phyloP scores from a whole-genome alignment of 2,329 filamentous ascomycete genomes.

The Clarireedia homoeocarpa region DNA sequence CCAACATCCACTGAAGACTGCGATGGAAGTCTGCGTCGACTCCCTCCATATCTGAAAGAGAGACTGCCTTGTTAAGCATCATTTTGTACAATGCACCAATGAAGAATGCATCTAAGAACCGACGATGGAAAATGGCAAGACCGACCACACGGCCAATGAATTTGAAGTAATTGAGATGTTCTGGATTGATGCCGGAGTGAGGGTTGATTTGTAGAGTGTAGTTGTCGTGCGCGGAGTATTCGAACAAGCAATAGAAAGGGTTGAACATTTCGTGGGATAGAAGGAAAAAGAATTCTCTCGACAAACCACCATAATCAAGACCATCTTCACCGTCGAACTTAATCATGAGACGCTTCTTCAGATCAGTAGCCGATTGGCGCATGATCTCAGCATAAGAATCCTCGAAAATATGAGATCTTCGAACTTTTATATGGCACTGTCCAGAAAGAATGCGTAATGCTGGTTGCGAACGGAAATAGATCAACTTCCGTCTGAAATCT shows the following conservation, averaged over 20 bases:
- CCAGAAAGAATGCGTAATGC: constrained; percentile 91
- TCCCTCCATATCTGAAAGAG: constrained; percentile 94
- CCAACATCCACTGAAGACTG: constrained; percentile 93
- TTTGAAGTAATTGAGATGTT: constrained; percentile 99
- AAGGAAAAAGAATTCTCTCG: constrained; percentile 98
- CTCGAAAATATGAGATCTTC: constrained; percentile 94
- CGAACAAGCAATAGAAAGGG: constrained; percentile 98
- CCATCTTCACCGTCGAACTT: constrained; percentile 99
- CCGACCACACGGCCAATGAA: constrained; percentile 98
- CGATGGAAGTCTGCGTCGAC: constrained; percentile 97
- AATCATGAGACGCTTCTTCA: constrained; percentile 99
- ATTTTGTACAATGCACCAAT: constrained; percentile 99
- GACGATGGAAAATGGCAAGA: constrained; percentile 92
- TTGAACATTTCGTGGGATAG: constrained; percentile 99
- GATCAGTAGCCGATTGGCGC: constrained; percentile 85
- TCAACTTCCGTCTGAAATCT: constrained; percentile 94
- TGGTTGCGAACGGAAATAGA: constrained; percentile 98
- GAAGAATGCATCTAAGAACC: constrained; percentile 97
- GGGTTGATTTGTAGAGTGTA: constrained; percentile 99
- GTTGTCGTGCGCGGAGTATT: constrained; percentile 99
- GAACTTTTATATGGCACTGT: constrained; percentile 96
- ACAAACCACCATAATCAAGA: constrained; percentile 94
- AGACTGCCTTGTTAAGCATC: constrained; percentile 89
- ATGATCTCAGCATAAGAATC: constrained; percentile 99
- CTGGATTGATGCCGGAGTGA: constrained; percentile 97